Conservation (phyloP, 495 filamentous ascomycete genomes). For the Neurospora sp. region DNA sequence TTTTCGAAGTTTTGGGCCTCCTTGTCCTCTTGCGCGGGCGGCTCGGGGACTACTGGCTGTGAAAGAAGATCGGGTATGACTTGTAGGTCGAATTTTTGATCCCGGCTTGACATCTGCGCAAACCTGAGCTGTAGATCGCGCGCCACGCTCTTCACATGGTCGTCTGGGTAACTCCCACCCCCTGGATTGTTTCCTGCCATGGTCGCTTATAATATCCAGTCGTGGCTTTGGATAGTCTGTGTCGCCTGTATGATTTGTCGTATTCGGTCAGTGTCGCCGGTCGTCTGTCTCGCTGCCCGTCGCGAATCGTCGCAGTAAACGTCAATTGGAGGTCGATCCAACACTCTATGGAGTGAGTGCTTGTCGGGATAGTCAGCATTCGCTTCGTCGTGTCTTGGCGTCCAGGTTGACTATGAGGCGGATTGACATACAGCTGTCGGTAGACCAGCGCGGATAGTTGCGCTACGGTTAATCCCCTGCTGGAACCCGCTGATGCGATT, state of each 20-base stretch:
- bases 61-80: background rate
- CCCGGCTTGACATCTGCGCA: background rate
- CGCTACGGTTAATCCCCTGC: background rate
- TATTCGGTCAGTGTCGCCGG: background rate
- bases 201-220: background rate
- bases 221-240: background rate
- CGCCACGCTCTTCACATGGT: background rate
- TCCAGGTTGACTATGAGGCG: background rate
- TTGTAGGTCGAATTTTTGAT: background rate
- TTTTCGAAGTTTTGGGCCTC: constrained; percentile 74
- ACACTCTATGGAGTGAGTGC: background rate
- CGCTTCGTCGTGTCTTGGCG: background rate
- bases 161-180: background rate
- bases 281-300: background rate
- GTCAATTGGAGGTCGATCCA: background rate
- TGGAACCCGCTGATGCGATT: background rate
- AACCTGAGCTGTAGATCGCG: background rate
- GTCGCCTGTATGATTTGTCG: background rate
- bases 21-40: constrained; percentile 56
- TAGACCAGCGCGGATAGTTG: background rate
- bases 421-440: background rate
- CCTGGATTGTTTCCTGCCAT: background rate
- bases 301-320: background rate
- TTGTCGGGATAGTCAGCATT: background rate
- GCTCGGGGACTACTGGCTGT: constrained; percentile 8